A percentile compares a stretch with the other conserved stretches of the same genome.
Evolutionary conservation across 345 rosid species (phyloP).

Genomic region (Pistacia atlantica): DNA sequence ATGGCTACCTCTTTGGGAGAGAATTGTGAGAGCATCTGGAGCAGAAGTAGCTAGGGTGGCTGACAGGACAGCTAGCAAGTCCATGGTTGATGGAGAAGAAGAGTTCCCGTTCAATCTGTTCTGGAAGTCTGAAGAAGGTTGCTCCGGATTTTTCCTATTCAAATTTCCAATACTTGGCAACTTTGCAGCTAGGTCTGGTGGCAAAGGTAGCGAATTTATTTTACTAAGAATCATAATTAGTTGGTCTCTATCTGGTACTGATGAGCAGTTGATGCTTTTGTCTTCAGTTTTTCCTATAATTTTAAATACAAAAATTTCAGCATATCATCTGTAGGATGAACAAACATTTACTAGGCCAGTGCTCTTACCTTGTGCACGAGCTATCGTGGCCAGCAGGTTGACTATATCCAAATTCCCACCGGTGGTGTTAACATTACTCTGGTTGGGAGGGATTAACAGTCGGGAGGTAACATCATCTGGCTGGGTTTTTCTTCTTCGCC

Average conservation of each 20-base stretch:
- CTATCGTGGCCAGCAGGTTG: slow-evolving; percentile 64
- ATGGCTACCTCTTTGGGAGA: slow-evolving; percentile 65
- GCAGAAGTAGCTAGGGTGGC: slow-evolving; percentile 62
- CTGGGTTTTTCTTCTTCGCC: slow-evolving; percentile 79
- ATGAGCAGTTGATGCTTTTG: slow-evolving; percentile 32
- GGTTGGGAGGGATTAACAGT: slow-evolving; percentile 49
- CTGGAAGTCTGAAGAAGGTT: slow-evolving; percentile 37
- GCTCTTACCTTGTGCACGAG: slow-evolving; percentile 68
- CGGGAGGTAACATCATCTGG: slow-evolving; percentile 68
- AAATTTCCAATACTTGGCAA: slow-evolving; percentile 51
- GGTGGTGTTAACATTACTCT: slow-evolving; percentile 28
- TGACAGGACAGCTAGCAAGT: slow-evolving; percentile 76
- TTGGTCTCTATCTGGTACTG: slow-evolving; percentile 66
- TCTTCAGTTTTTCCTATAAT: slow-evolving; percentile 60
- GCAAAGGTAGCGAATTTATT: slow-evolving; percentile 80
- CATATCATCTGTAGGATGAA: slow-evolving; percentile 10
- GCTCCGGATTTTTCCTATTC: slow-evolving; percentile 47
- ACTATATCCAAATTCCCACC: slow-evolving; percentile 62
- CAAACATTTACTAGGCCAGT: slow-evolving; percentile 7
- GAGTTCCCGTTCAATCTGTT: slow-evolving; percentile 45
- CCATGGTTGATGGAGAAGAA: slow-evolving; percentile 68
- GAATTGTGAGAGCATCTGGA: slow-evolving; percentile 55
- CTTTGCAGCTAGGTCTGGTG: slow-evolving; percentile 69
- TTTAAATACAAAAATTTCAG: slow-evolving; percentile 16
- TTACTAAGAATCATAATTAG: slow-evolving; percentile 75